Base-by-base conservation (phyloP, 306 rosid species). In the Dryas octopetala region DNA sequence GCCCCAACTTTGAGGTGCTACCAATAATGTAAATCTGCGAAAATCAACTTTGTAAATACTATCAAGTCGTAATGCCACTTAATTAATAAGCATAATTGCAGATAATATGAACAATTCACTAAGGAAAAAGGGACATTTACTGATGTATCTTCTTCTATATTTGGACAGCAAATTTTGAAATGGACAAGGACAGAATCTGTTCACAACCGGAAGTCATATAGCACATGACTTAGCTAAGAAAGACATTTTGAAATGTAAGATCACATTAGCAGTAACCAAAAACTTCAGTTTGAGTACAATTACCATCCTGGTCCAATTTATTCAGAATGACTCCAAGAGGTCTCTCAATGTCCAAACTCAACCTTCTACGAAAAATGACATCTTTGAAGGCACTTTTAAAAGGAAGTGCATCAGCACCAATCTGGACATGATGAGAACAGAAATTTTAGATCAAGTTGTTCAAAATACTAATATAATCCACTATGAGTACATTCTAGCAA, bases 371-470 rank as follows among this genome's bases (percentile, higher is more conserved):
- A 62, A 95, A 95, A 70, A 95, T 80, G 68, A 95, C 98, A 73
- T 95, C 80, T 83, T 78, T 86, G 76, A 91, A 91, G 79, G 98
- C 97, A 71, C 96, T 91, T 78, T 80, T 87, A 85, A 85, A 90
- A 74, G 97, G 96, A 81, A 91, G 76, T 47, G 88, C 82, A 83
- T 95, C 98, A 26, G 91, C 88, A 77, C 90, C 98, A n/a, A 84
- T 79, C 98, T 95, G 90, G 66, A 81, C 61, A 68, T 59, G 70
- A 84, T 59, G 57, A 77, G 52, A 73, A 54, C 38, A 52, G 62
- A 75, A 59, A 40, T 32, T 43, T 72, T 66, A 68, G 62, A 78
- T 82, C 64, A 86, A 79, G 68, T 79, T 77, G 55, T 54, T 67
- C 57, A 75, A 59, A 57, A 81, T 61, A 74, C 57, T 19, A 66